Evolutionary conservation across 805 yeast genomes (phyloP).

Genomic region (Wickerhamomyces chaumierensis): DNA sequence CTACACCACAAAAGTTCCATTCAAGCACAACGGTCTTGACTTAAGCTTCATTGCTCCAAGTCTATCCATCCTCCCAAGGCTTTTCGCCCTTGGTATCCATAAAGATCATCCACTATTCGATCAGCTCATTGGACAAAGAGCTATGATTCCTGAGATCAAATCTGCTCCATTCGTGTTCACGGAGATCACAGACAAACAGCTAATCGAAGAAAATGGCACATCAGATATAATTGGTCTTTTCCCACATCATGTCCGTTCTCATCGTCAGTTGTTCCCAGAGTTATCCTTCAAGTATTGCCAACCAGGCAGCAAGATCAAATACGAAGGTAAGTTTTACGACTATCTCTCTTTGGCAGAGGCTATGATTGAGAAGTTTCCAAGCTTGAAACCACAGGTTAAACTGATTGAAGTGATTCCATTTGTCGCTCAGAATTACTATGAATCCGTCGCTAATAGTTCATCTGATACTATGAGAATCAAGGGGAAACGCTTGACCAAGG

Average conservation of each 20-base stretch:
- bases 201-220: background rate
- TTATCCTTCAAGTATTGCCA: background rate
- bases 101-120: conserved; percentile 6
- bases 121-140: background rate
- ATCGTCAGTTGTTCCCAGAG: conserved; percentile 5
- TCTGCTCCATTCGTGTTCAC: conserved; percentile 1
- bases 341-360: background rate
- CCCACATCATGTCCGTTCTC: conserved; percentile 13
- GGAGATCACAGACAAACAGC: background rate
- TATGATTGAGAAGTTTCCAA: background rate
- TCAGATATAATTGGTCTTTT: conserved; percentile 8
- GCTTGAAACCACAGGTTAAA: conserved; percentile 4
- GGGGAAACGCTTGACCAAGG: conserved; percentile 3
- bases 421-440: conserved; percentile 1
- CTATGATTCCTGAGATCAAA: conserved; percentile 4
- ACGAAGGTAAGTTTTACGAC: background rate
- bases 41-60: conserved; percentile 8
- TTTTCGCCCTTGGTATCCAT: conserved; percentile 12
- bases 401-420: conserved; percentile 10
- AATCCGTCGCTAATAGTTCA: too few relatives aligned
- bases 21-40: conserved; percentile 3
- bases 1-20: conserved; percentile 1
- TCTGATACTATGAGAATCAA: too few relatives aligned
- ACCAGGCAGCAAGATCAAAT: background rate
- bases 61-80: conserved; percentile 7